A percentile compares a stretch with the other conserved stretches of the same genome.
phyloP scores from a whole-genome alignment of 352 stramenopile genomes.

The Phytopythium sindhum region DNA sequence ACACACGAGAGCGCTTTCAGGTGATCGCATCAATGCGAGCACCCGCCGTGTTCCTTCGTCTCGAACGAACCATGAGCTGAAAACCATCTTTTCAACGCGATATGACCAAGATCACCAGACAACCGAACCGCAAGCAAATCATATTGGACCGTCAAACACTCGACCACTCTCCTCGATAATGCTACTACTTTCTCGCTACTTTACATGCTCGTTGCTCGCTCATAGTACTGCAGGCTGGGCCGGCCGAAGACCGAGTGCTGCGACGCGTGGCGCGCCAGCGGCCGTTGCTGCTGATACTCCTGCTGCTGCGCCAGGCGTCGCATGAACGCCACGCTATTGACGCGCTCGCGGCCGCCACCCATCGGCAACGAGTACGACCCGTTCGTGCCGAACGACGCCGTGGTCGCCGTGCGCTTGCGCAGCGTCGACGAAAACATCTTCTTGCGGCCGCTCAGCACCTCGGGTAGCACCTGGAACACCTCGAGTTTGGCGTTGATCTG shows the following conservation, averaged over 20 bases:
- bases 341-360: conserved; percentile 14
- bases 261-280: conserved; percentile 18
- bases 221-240: conserved; percentile 36
- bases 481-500: conserved; percentile 31
- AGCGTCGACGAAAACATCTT: conserved; percentile 25
- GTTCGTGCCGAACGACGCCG: conserved; percentile 30
- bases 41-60: too few relatives aligned
- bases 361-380: conserved; percentile 13
- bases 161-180: neutral
- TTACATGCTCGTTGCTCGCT: conserved; percentile 13
- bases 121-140: neutral
- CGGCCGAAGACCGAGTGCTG: conserved; percentile 36
- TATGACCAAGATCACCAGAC: too few relatives aligned
- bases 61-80: too few relatives aligned
- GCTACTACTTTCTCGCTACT: conserved; percentile 6
- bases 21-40: too few relatives aligned
- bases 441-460: conserved; percentile 21
- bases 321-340: conserved; percentile 10
- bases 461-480: conserved; percentile 31
- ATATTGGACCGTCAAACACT: neutral
- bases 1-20: too few relatives aligned
- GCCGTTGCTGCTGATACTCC: conserved; percentile 10
- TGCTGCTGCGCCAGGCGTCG: conserved; percentile 25
- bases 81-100: too few relatives aligned
- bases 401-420: conserved; percentile 17